Base-by-base conservation (phyloP, 2,329 filamentous ascomycete genomes). In the Diaporthe vexans region DNA sequence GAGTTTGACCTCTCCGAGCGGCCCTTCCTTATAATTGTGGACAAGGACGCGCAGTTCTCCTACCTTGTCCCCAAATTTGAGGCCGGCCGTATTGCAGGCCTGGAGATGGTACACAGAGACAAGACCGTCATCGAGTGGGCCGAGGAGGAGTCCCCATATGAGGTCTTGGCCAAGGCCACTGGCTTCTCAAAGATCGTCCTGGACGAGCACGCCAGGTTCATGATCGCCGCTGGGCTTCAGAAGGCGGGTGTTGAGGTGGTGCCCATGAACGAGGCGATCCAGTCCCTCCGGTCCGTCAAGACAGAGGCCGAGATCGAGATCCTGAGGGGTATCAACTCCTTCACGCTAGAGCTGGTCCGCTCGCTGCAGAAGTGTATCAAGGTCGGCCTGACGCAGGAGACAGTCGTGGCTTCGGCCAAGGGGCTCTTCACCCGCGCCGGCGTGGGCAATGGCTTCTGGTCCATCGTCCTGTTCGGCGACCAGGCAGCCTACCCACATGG, bases 51-150 rank as follows among this genome's bases (percentile, higher is more conserved):
- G 35, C 59, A 70, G 17, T 81, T 81, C 74, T 79, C 79, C 4
- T 80, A 80, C 46, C 76, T 81, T 15, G 80, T 81, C 3, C 79
- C 79, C 63, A 76, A 77, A 46, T 81, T 81, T 51, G 80, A 81
- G 58, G 78, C 77, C 6, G 80, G 79, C 48, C 79, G 80, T 43
- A 76, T 81, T 26, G 79, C 78, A 4, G 77, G 76, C 26, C 77
- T 81, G 57, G 77, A 79, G 59, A 81, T 81, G 79, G 79, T 80
- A 15, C 79, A 79, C 75, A 73, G 76, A 13, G 76, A 74, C 33
- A 76, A 76, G 58, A 77, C 71, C n/a, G 79, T 78, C 21, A 77
- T 81, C 46, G 75, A 76, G 11, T 81, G 79, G 80, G 72, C 72
- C 48, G 80, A 81, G 72, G 79, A 80, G 58, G 71, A 77, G 59